Percentiles rank a stretch among this genome's conserved stretches.
These are phyloP conservation scores for Lasiodiplodia citricola DNA, from an alignment of 2,329 filamentous ascomycete genomes.

Conservation along the genomic window DNA sequence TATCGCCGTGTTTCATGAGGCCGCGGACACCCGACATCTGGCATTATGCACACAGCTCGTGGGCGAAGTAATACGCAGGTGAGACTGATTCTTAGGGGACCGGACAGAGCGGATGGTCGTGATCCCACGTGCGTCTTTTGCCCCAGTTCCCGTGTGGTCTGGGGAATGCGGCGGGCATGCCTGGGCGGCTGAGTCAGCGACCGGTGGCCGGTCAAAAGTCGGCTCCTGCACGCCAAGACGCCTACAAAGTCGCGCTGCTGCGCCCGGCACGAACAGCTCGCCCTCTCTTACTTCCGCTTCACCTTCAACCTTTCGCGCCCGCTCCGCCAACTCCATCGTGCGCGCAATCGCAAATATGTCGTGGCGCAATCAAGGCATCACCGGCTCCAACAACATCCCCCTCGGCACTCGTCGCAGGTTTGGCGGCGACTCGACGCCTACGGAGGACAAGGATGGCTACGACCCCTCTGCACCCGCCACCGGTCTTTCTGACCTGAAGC, in stretches of 20 bases:
- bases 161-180: not conserved
- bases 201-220: not conserved
- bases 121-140: not conserved
- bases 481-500: conserved; percentile 67
- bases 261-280: not conserved
- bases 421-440: conserved; percentile 53
- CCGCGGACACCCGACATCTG: not conserved
- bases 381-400: conserved; percentile 97
- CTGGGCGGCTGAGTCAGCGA: not conserved
- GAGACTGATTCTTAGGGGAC: not conserved
- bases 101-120: not conserved
- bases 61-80: not conserved
- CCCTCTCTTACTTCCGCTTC: conserved; percentile 2
- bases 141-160: not conserved
- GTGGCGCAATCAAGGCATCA: conserved; percentile 80
- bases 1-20: not conserved
- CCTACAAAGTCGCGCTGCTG: conserved; percentile 8
- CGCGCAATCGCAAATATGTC: conserved; percentile 54
- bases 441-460: conserved; percentile 42
- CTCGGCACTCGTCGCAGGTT: conserved; percentile 84
- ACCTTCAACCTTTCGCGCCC: not conserved
- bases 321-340: conserved; percentile 6
- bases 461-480: conserved; percentile 53
- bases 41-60: not conserved
- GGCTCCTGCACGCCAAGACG: conserved; percentile 2